Percentiles rank a stretch among this genome's conserved stretches.
These are phyloP conservation scores for Stropharia rugosoannulata DNA, from an alignment of 768 basidiomycete species.

Conservation along the genomic window DNA sequence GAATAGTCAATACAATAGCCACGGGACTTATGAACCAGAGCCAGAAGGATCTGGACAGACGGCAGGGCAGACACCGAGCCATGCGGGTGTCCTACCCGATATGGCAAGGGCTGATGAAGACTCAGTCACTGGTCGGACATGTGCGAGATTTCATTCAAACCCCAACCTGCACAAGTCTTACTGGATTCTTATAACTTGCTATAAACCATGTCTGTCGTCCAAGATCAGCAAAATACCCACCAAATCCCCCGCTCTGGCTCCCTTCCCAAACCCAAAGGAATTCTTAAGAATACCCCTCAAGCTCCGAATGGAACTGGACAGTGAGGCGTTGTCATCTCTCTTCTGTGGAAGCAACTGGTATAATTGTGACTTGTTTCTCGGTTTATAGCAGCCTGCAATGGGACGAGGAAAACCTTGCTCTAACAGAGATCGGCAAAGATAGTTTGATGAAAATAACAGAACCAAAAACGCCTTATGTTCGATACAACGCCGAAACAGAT, in stretches of 20 bases:
- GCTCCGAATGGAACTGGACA: conserved; percentile 42
- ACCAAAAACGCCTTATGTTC: conserved; percentile 95
- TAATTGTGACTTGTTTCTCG: conserved; percentile 6
- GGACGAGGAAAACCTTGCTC: conserved; percentile 92
- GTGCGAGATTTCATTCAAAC: conserved; percentile 1
- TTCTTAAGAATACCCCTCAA: conserved; percentile 79
- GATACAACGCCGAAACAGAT: conserved; percentile 88
- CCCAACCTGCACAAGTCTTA: conserved; percentile 1
- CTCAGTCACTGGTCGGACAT: neutral
- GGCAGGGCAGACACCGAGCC: neutral
- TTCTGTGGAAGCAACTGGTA: neutral
- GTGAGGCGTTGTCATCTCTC: conserved; percentile 34
- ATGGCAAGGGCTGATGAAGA: neutral
- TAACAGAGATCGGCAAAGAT: conserved; percentile 93
- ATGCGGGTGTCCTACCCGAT: neutral
- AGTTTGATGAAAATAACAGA: conserved; percentile 98
- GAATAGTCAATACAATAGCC: neutral
- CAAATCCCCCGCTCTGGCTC: conserved; percentile 63
- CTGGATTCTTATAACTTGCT: neutral
- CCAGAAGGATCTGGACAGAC: neutral
- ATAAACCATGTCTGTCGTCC: conserved; percentile 28
- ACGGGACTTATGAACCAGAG: neutral
- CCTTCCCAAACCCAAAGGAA: conserved; percentile 79
- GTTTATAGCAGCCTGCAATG: conserved; percentile 73
- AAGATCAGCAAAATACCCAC: conserved; percentile 44